phyloP scores from a whole-genome alignment of 208 protist genomes.

The Trypanosoma congolense region DNA sequence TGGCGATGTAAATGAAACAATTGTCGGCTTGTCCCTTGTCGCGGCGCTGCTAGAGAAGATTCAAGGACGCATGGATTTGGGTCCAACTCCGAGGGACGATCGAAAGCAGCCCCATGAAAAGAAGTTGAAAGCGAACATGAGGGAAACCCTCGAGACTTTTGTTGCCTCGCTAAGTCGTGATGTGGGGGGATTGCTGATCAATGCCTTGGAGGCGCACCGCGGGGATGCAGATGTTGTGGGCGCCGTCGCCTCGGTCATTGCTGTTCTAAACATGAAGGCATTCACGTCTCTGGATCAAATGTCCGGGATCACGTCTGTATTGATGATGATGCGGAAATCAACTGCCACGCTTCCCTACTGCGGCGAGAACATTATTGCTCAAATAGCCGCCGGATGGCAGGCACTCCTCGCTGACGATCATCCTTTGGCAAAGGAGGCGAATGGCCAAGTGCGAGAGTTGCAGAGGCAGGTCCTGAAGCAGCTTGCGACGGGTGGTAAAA shows the following conservation, averaged over 20 bases:
- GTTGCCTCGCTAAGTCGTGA: constrained; percentile 43
- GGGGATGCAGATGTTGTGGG: constrained; percentile 43
- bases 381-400: constrained; percentile 63
- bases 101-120: constrained; percentile 4
- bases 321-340: constrained; percentile 56
- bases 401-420: constrained; percentile 51
- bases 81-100: constrained; percentile 35
- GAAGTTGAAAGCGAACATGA: constrained; percentile 5
- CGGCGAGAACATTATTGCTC: constrained; percentile 27
- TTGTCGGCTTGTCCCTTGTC: constrained; percentile 48
- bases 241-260: constrained; percentile 37
- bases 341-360: constrained; percentile 17
- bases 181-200: constrained; percentile 33
- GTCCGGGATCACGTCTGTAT: constrained; percentile 34
- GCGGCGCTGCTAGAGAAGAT: constrained; percentile 59
- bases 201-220: constrained; percentile 48
- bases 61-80: constrained; percentile 20
- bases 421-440: constrained; percentile 47
- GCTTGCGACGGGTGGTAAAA: constrained; percentile 17
- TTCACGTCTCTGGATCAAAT: constrained; percentile 45
- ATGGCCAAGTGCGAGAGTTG: constrained; percentile 67
- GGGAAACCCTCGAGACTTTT: constrained; percentile 24
- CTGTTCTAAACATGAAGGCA: constrained; percentile 45
- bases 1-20: constrained; percentile 34
- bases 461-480: constrained; percentile 47